phyloP scores from a whole-genome alignment of 2,329 filamentous ascomycete genomes.

The Hypoxylon sp. region DNA sequence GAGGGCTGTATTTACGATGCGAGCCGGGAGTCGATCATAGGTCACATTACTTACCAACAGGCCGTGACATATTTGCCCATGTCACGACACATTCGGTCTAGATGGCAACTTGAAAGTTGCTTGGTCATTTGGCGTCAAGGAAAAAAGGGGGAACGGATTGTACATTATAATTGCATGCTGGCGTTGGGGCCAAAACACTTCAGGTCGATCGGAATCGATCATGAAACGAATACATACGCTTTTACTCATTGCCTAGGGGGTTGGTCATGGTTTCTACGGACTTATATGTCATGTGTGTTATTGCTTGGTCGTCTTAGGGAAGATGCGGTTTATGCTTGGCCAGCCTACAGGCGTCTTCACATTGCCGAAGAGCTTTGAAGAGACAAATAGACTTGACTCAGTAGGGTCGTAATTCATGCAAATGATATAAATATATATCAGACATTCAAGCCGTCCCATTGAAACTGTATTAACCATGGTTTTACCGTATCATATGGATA shows the following conservation, averaged over 20 bases:
- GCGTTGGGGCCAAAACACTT: slow-evolving; percentile 29
- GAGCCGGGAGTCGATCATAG: slow-evolving; percentile 25
- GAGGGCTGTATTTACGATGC: slow-evolving; percentile 40
- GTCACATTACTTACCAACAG: slow-evolving; percentile 17
- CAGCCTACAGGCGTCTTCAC: neutral
- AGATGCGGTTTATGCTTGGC: neutral
- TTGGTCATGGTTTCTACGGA: slow-evolving; percentile 2
- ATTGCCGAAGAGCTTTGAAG: neutral
- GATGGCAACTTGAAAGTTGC: slow-evolving; percentile 30
- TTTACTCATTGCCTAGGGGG: neutral
- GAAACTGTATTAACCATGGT: neutral
- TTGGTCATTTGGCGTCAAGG: slow-evolving; percentile 35
- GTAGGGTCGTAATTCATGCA: neutral
- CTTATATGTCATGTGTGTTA: slow-evolving; percentile 3
- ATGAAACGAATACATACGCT: slow-evolving; percentile 21
- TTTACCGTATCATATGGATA: neutral
- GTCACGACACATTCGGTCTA: slow-evolving; percentile 15
- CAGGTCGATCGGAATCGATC: slow-evolving; percentile 21
- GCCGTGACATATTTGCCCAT: slow-evolving; percentile 14
- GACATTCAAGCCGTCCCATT: neutral
- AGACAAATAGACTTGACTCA: neutral
- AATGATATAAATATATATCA: neutral
- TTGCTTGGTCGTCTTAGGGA: neutral
- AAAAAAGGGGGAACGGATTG: slow-evolving; percentile 33
- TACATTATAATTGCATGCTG: slow-evolving; percentile 45